Base-by-base conservation (phyloP, 192 early-diverging fungal genomes). In the Coemansia reversa region DNA sequence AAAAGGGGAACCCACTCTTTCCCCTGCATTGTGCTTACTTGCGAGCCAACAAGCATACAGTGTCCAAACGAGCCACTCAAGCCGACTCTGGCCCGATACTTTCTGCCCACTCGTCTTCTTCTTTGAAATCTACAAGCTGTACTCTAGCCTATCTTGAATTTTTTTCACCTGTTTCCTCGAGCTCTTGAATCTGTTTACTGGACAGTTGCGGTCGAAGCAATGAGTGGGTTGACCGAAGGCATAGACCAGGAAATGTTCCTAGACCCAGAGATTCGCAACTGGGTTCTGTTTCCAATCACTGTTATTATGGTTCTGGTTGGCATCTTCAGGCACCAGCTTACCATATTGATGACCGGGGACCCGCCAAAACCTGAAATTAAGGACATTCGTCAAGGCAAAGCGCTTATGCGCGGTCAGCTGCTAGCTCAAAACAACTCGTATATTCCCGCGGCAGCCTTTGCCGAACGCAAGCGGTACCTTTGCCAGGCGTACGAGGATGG, bases 271-370 rank as follows among this genome's bases (percentile, higher is more conserved):
- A 94, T 94, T 61, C 85, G 92, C 54, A 85, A 92, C 76, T 93
- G 94, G 96, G 94, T 98, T 6, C 84, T 98, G 60, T 88, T 98
- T 45, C 95, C 96, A 19, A 97, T 98, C 71, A 95, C 96, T 86
- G 61, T 95, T 24, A 94, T 96, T 69, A 98, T 98, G 96, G 87
- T 98, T 27, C 84, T 98, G 62, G 93, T 97, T 24, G 96, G 96
- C 58, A 78, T 98, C n/a, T 83, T 97, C 67, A 83, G 96, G 25
- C 92, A 97, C 82, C 86, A 94, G 70, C 86, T 96, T 58, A 95
- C 94, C 27, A 84, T 93, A 58, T 84, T 98, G n/a, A 79, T 98
- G 72, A 89, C 85, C 55, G 89, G 92, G 27, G 67, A 86, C 55
- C 91, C 94, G 39, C 94, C 93, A 74, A 83, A 87, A 63, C 86